These are phyloP conservation scores for Physaria fendleri DNA, from an alignment of 345 rosid genomes.

Conservation along the genomic window DNA sequence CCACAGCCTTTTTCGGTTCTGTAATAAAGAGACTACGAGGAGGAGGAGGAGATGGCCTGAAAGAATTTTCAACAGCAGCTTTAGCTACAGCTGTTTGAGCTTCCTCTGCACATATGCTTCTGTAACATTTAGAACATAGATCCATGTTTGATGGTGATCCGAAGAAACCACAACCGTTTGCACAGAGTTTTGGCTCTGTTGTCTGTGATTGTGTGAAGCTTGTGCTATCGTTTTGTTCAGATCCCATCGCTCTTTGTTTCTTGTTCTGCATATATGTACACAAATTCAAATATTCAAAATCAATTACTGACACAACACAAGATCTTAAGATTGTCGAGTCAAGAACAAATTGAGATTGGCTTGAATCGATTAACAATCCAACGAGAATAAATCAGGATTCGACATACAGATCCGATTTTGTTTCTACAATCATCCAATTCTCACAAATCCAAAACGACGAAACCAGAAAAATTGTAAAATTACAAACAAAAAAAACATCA, in stretches of 20 bases:
- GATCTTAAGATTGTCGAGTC: background rate
- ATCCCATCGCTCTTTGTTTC: slow-evolving; percentile 17
- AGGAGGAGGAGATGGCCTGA: slow-evolving; percentile 8
- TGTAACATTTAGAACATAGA: slow-evolving; percentile 35
- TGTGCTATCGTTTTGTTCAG: slow-evolving; percentile 31
- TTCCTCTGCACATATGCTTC: slow-evolving; percentile 18
- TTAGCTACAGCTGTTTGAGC: slow-evolving; percentile 30
- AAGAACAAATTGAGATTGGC: background rate
- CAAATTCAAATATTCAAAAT: background rate
- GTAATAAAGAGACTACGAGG: background rate
- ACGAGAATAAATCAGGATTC: background rate
- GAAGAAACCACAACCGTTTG: slow-evolving; percentile 33
- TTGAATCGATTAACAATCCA: background rate
- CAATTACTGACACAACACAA: background rate
- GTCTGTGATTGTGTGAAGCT: slow-evolving; percentile 27
- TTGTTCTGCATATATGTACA: background rate
- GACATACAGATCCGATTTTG: background rate
- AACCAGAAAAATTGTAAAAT: background rate
- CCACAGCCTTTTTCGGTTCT: slow-evolving; percentile 1
- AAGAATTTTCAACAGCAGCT: slow-evolving; percentile 24
- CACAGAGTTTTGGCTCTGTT: slow-evolving; percentile 31
- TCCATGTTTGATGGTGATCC: slow-evolving; percentile 34
- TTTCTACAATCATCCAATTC: background rate
- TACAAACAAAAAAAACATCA: background rate
- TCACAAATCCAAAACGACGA: background rate